Percentiles rank a stretch among this genome's conserved stretches.
These are phyloP conservation scores for Adiantum capillusveneris DNA, from an alignment of 75 land plant genomes.

Conservation along the genomic window DNA sequence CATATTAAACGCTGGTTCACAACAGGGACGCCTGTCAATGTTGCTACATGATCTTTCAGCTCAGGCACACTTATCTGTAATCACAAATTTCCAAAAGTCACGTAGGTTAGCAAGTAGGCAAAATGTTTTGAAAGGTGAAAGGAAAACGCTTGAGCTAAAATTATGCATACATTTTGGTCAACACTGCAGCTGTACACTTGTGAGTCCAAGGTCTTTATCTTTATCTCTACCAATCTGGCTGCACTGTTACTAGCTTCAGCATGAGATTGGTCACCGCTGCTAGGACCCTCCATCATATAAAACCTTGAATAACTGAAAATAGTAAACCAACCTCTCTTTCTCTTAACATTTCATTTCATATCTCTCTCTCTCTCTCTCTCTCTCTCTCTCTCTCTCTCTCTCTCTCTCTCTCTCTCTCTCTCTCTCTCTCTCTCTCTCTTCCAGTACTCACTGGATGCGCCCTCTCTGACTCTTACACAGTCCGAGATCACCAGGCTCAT, in stretches of 20 bases:
- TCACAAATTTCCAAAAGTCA: neutral
- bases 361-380: too few species aligned
- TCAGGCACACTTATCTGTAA: slow-evolving; percentile 73
- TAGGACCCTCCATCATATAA: neutral
- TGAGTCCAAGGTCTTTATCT: slow-evolving; percentile 85
- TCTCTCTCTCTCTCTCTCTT: too few species aligned
- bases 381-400: too few species aligned
- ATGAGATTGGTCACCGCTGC: neutral
- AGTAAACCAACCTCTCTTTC: too few species aligned
- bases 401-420: too few species aligned
- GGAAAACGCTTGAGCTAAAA: neutral
- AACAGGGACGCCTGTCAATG: slow-evolving; percentile 71
- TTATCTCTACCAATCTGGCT: slow-evolving; percentile 46
- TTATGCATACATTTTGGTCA: slow-evolving; percentile 60
- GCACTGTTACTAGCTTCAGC: slow-evolving; percentile 7
- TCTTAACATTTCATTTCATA: too few species aligned
- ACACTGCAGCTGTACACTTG: slow-evolving; percentile 61
- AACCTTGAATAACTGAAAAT: too few species aligned
- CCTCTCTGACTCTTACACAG: too few species aligned
- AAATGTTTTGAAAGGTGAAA: neutral
- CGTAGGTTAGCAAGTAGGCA: neutral
- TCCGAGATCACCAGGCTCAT: too few species aligned
- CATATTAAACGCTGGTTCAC: slow-evolving; percentile 91
- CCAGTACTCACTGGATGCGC: too few species aligned
- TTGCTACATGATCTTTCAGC: slow-evolving; percentile 79